Conservation (phyloP, 1,284 basidiomycete species). For the Heliocybe sulcata region DNA sequence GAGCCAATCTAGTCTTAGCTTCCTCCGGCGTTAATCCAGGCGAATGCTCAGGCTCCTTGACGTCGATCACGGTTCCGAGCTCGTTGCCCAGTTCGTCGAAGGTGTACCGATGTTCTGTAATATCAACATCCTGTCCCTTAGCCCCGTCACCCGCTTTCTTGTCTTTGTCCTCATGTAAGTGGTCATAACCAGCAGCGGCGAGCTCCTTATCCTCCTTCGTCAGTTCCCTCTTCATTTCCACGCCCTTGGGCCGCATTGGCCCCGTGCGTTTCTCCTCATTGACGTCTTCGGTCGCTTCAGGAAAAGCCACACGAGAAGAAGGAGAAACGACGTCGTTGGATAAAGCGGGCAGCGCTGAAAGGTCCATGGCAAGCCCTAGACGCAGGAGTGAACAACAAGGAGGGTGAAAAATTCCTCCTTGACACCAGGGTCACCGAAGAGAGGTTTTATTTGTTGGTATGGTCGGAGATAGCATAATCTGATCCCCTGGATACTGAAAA, state of each 20-base stretch:
- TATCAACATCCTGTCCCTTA: slow-evolving; percentile 37
- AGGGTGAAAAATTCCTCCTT: not conserved
- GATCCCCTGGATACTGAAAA: not conserved
- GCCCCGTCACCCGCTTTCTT: slow-evolving; percentile 23
- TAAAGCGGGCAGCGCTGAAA: not conserved
- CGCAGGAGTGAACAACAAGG: not conserved
- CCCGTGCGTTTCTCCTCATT: slow-evolving; percentile 34
- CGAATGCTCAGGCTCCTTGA: slow-evolving; percentile 42
- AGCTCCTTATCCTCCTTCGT: slow-evolving; percentile 63
- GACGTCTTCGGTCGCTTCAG: slow-evolving; percentile 18
- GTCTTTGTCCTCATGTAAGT: slow-evolving; percentile 39
- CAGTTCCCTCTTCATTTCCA: slow-evolving; percentile 52
- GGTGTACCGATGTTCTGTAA: slow-evolving; percentile 44
- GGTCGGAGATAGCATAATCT: slow-evolving; percentile 1
- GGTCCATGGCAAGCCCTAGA: not conserved
- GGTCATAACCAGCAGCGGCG: slow-evolving; percentile 61
- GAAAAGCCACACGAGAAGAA: not conserved
- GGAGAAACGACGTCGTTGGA: not conserved
- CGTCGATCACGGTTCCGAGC: slow-evolving; percentile 43
- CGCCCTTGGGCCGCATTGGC: slow-evolving; percentile 36
- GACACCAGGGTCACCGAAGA: not conserved
- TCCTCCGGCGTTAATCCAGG: slow-evolving; percentile 45
- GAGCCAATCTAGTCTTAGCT: slow-evolving; percentile 43
- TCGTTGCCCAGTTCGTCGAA: slow-evolving; percentile 32
- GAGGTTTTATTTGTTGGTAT: not conserved